Evolutionary conservation across 2,329 filamentous ascomycete genomes (phyloP), one percentile per base, ranked within the genome.

Genomic region (Volutella citrinella): DNA sequence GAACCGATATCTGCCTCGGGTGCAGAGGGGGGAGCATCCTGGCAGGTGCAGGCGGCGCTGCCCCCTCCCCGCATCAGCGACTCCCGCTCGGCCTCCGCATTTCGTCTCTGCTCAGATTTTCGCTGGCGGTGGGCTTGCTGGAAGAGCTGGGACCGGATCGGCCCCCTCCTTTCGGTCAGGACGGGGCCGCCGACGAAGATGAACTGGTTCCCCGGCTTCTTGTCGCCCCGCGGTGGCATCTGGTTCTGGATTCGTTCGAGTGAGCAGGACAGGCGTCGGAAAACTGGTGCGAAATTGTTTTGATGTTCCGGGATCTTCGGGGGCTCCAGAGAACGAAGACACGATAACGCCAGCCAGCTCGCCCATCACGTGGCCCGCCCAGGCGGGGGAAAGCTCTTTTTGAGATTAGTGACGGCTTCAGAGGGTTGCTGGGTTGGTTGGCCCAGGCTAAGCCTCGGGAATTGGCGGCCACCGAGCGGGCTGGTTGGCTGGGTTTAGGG

Each of bases 131-230:
- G 36, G 11, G 23, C 36, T 38, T 38, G 31, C 16, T 38, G 36
- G 10, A 38, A 30, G 30, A 38, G 31, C 27, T 23, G 21, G 23
- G 36, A 30, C 26, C 36, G 36, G 28, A 38, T 19, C 9, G 36
- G 31, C n/a, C 36, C 36, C 20, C 25, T 30, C 27, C 24, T 38
- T 22, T 38, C 36, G n/a, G 15, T 31, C 30, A 38, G 16, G n/a
- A 27, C 31, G 18, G 36, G 36, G 10, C 36, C 36, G 19, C 36
- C 36, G 23, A 38, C 36, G 15, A 38, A 38, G 27, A 38, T 34
- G 23, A 38, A 38, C n/a, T 29, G 31, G 31, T 17, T 19, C 18
- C 14, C n/a, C 24, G 21, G 36, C 17, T 18, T 27, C 14, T 30
- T 19, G 24, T 34, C 34, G 5, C 22, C 9, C 14, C 20, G 22